A percentile compares a stretch with the other conserved stretches of the same genome.
Conservation (phyloP, 257 asterid species). For the Penstemon barbatus region DNA sequence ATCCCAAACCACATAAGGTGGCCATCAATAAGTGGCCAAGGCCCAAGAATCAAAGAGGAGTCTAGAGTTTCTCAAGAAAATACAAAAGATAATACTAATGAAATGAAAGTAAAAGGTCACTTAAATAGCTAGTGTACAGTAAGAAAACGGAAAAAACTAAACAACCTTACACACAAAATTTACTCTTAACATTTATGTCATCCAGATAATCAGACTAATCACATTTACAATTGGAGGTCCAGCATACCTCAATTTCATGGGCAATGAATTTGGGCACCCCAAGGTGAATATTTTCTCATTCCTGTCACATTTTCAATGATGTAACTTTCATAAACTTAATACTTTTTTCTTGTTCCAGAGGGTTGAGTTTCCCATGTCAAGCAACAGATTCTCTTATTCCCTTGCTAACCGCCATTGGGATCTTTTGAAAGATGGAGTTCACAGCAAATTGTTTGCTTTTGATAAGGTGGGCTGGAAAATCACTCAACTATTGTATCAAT, state of each 20-base stretch:
- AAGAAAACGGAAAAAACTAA: too few relatives aligned
- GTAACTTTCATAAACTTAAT: conserved; percentile 17
- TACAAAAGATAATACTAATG: too few relatives aligned
- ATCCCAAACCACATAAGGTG: too few relatives aligned
- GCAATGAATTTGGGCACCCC: conserved; percentile 97
- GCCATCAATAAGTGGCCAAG: too few relatives aligned
- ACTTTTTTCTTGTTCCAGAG: conserved; percentile 52
- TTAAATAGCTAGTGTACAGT: too few relatives aligned
- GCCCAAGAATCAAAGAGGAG: too few relatives aligned
- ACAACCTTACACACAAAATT: too few relatives aligned
- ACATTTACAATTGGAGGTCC: conserved; percentile 88
- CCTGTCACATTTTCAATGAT: conserved; percentile 7
- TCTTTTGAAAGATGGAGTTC: conserved; percentile 67
- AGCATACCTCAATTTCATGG: conserved; percentile 96
- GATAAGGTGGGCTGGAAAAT: conserved; percentile 62
- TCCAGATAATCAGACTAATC: conserved; percentile 88
- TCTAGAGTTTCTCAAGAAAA: too few relatives aligned
- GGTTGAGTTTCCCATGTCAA: conserved; percentile 89
- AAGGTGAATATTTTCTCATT: conserved; percentile 48
- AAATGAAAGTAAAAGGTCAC: too few relatives aligned
- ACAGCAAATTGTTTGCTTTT: conserved; percentile 63
- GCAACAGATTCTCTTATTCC: conserved; percentile 76
- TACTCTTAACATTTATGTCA: conserved; percentile 1
- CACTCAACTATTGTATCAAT: background rate
- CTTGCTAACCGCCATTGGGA: conserved; percentile 92